Base-by-base conservation (phyloP, 1,139 yeast genomes). In the Nakaseomyces kungkrabaensis region DNA sequence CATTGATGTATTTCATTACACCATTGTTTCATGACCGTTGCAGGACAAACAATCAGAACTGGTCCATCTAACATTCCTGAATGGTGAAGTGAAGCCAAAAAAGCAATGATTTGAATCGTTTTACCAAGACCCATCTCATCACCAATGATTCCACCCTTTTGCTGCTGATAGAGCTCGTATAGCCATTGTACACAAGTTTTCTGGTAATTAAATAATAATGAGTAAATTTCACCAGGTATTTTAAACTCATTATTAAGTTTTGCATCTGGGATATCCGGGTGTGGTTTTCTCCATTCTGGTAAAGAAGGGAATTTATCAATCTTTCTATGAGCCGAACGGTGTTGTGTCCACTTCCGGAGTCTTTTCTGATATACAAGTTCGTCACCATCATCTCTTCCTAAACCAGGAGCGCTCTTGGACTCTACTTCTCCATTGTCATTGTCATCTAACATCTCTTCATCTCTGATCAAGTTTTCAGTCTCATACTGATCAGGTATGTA, bases 51-150 rank as follows among this genome's bases (percentile, higher is more conserved):
- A 41, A 92, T 76, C 37, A 92, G 64, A 0, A 85, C 84, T 0
- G 98, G 98, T 45, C 84, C 85, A 25, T 78, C 76, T 4, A 92
- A 68, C 49, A 78, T 70, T 0, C 84, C 82, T 17, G 95, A 85
- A 63, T 89, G 86, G 61, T 89, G 96, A 38, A 92, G 71, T 0
- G 96, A 95, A 0, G 97, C 97, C 8, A 92, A 63, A 65, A 92
- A 92, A 0, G 97, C 80, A 41, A 88, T 88, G 7, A 92, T 77
- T 65, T 92, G 98, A 50, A 92, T 85, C 0, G 98, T 92, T 62
- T 92, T 92, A 2, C 98, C 98, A 13, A 92, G 69, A 0, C 98
- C 98, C 98, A 92, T 92, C 66, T 92, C 98, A 67, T 92, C 98
- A 33, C 97, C 97, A 46, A 92, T 77, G 9, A 92, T 92, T 0